phyloP scores from a whole-genome alignment of 2,329 filamentous ascomycete genomes.

The Botryotinia calthae region DNA sequence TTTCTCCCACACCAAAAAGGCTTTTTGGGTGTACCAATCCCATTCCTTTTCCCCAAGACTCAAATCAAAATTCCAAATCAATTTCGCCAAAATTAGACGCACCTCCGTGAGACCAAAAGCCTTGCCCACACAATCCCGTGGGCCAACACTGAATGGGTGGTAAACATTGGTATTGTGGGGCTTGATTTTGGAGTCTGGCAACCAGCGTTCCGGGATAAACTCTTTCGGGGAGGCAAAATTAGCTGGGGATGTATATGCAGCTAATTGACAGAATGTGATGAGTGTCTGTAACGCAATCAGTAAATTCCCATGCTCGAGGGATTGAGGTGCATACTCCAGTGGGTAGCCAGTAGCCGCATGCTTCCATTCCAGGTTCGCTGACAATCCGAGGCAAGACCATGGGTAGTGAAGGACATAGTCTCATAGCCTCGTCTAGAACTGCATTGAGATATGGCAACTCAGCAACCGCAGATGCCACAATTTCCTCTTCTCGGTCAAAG shows the following conservation, averaged over 20 bases:
- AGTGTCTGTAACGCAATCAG: background rate
- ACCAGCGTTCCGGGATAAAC: background rate
- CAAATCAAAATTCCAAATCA: background rate
- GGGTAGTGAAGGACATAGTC: background rate
- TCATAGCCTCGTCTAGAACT: constrained; percentile 6
- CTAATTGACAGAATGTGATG: background rate
- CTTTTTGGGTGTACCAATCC: background rate
- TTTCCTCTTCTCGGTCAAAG: background rate
- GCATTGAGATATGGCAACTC: background rate
- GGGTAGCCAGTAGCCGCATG: constrained; percentile 1
- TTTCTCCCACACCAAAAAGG: background rate
- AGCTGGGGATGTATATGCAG: background rate
- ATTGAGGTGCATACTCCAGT: background rate
- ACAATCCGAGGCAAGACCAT: constrained; percentile 4
- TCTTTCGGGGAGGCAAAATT: background rate
- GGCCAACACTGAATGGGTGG: background rate
- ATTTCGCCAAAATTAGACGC: background rate
- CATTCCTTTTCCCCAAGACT: background rate
- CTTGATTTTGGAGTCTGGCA: background rate
- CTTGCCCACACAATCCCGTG: background rate
- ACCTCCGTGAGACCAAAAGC: background rate
- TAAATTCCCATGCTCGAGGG: no score
- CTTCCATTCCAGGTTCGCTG: constrained; percentile 8
- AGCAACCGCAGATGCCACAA: background rate
- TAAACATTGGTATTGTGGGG: background rate